Percentiles rank a stretch among this genome's conserved stretches.
phyloP scores from a whole-genome alignment of 2,329 filamentous ascomycete genomes.

The Ceratocystis ficicola region DNA sequence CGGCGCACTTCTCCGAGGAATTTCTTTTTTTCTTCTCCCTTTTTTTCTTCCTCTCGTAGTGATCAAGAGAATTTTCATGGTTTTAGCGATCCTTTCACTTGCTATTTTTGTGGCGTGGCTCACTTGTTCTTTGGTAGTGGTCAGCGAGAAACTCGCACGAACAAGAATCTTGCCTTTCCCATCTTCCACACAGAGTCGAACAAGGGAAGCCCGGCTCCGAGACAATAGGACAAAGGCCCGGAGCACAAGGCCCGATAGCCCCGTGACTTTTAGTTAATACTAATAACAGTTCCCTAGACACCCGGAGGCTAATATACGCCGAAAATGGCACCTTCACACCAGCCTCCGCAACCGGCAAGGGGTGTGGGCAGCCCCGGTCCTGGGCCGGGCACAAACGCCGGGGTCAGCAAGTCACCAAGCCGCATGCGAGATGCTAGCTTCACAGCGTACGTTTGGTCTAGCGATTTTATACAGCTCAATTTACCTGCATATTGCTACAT shows the following conservation, averaged over 20 bases:
- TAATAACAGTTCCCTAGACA: too few relatives aligned
- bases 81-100: neutral
- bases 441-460: conserved; percentile 36
- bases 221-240: too few relatives aligned
- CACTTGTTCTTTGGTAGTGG: neutral
- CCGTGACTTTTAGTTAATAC: too few relatives aligned
- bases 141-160: neutral
- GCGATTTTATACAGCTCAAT: conserved; percentile 26
- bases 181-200: neutral
- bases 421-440: conserved; percentile 39
- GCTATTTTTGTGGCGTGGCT: neutral
- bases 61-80: neutral
- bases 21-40: neutral
- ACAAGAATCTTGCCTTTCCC: neutral
- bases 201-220: too few relatives aligned
- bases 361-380: neutral
- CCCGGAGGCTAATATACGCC: neutral
- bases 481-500: neutral
- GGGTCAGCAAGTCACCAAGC: conserved; percentile 34
- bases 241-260: too few relatives aligned
- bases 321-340: conserved; percentile 2
- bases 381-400: conserved; percentile 23
- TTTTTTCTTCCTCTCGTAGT: neutral
- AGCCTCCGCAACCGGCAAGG: neutral
- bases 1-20: neutral